A percentile compares a stretch with the other conserved stretches of the same genome.
Conservation (phyloP, 108 stramenopile species). For the Nannochloropsis granulata region DNA sequence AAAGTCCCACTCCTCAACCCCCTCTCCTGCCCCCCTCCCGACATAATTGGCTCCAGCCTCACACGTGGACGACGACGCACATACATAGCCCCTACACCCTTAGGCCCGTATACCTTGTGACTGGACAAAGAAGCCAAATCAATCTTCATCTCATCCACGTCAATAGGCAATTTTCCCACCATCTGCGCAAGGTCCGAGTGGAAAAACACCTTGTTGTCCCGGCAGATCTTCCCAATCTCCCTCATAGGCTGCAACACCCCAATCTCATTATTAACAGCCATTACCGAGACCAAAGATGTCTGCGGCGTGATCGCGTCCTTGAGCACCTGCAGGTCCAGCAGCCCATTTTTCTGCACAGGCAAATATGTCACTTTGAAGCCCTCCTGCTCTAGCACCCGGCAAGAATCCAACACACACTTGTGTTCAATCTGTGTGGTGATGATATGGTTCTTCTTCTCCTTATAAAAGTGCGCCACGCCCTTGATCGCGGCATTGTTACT, state of each 20-base stretch:
- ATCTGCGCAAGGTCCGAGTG: constrained; percentile 98
- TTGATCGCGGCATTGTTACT: constrained; percentile 93
- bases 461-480: constrained; percentile 88
- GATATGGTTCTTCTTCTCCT: constrained; percentile 66
- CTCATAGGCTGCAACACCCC: constrained; percentile 86
- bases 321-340: constrained; percentile 74
- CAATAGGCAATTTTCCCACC: constrained; percentile 79
- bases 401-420: constrained; percentile 96
- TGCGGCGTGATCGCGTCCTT: constrained; percentile 69
- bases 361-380: constrained; percentile 94
- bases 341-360: constrained; percentile 68
- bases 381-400: constrained; percentile 83
- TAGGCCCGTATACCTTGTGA: constrained; percentile 98
- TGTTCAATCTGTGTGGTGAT: constrained; percentile 99
- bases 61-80: constrained; percentile 92
- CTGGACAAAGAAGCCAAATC: constrained; percentile 89
- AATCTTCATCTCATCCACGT: constrained; percentile 78
- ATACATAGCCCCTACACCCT: constrained; percentile 93
- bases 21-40: constrained; percentile 96
- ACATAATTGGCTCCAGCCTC: constrained; percentile 85
- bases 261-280: constrained; percentile 99
- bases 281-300: constrained; percentile 78
- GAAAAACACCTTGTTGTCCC: constrained; percentile 77
- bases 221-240: constrained; percentile 85
- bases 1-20: constrained; percentile 70